A percentile compares a stretch with the other conserved stretches of the same genome.
These are phyloP conservation scores for Globisporangium acanthophoron DNA, from an alignment of 352 stramenopile genomes.

Conservation along the genomic window DNA sequence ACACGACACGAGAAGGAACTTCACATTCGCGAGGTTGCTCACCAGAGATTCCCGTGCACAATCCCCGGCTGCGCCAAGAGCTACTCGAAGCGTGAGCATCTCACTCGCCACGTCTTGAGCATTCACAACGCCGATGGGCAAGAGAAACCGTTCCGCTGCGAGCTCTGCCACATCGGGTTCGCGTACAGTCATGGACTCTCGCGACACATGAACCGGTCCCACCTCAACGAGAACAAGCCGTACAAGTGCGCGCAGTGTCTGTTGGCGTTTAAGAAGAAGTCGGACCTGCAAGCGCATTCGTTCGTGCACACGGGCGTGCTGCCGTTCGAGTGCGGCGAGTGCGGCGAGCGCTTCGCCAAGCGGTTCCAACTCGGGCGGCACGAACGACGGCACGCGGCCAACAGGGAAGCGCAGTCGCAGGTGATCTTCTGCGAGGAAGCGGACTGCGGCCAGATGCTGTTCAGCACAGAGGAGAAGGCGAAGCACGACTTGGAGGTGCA, in stretches of 20 bases:
- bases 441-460: slow-evolving; percentile 50
- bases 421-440: slow-evolving; percentile 40
- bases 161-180: slow-evolving; percentile 50
- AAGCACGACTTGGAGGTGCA: slow-evolving; percentile 36
- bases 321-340: slow-evolving; percentile 67
- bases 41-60: slow-evolving; percentile 34
- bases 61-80: slow-evolving; percentile 34
- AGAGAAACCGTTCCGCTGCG: slow-evolving; percentile 51
- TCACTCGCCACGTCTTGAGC: slow-evolving; percentile 45
- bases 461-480: slow-evolving; percentile 36
- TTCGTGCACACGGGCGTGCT: slow-evolving; percentile 74
- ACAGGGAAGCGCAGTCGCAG: slow-evolving; percentile 26
- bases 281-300: slow-evolving; percentile 59
- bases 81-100: slow-evolving; percentile 64
- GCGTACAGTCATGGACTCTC: slow-evolving; percentile 65
- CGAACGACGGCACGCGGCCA: slow-evolving; percentile 26
- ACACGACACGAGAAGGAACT: slow-evolving; percentile 26
- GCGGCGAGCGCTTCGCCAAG: slow-evolving; percentile 56
- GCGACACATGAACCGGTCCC: slow-evolving; percentile 42
- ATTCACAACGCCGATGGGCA: slow-evolving; percentile 25
- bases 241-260: slow-evolving; percentile 62
- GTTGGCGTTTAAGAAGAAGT: slow-evolving; percentile 79
- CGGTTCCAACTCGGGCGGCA: slow-evolving; percentile 51
- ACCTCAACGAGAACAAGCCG: slow-evolving; percentile 45
- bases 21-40: slow-evolving; percentile 12